Percentiles rank a stretch among this genome's conserved stretches.
Evolutionary conservation across 108 stramenopile species (phyloP).

Genomic region (Nitzschia putrida): DNA sequence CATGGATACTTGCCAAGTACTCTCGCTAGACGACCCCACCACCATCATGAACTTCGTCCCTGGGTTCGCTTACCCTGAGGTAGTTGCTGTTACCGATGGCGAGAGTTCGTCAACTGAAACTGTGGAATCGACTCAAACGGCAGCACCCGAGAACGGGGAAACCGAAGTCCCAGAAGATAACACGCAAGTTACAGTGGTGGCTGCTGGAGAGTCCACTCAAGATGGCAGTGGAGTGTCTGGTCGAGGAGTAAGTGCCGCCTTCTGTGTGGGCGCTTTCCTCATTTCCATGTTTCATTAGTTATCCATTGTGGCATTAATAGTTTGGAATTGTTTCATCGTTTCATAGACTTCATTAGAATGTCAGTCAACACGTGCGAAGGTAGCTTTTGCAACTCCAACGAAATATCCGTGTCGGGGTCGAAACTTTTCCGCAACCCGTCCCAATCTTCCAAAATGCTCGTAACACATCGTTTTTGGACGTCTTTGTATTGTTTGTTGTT

Average conservation of each 20-base stretch:
- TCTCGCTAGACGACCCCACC: neutral
- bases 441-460: slow-evolving; percentile 33
- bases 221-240: too few relatives aligned
- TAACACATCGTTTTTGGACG: slow-evolving; percentile 33
- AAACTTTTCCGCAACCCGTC: slow-evolving; percentile 30
- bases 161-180: neutral
- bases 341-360: slow-evolving; percentile 33
- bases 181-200: too few relatives aligned
- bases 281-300: neutral
- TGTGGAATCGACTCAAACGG: neutral
- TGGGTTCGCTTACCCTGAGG: neutral
- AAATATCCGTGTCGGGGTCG: slow-evolving; percentile 14
- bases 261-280: too few relatives aligned
- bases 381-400: slow-evolving; percentile 16
- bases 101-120: neutral
- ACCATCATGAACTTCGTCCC: neutral
- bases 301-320: neutral
- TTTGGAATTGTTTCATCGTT: neutral
- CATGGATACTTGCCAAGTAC: slow-evolving; percentile 26
- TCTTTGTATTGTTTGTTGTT: slow-evolving; percentile 15
- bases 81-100: neutral
- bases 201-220: too few relatives aligned
- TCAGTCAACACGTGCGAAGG: slow-evolving; percentile 37
- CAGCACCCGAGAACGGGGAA: neutral
- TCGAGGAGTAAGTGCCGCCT: too few relatives aligned